A percentile compares a stretch with the other conserved stretches of the same genome.
These are phyloP conservation scores for Coemansia sp. DNA, from an alignment of 192 early-diverging fungal genomes.

Conservation along the genomic window DNA sequence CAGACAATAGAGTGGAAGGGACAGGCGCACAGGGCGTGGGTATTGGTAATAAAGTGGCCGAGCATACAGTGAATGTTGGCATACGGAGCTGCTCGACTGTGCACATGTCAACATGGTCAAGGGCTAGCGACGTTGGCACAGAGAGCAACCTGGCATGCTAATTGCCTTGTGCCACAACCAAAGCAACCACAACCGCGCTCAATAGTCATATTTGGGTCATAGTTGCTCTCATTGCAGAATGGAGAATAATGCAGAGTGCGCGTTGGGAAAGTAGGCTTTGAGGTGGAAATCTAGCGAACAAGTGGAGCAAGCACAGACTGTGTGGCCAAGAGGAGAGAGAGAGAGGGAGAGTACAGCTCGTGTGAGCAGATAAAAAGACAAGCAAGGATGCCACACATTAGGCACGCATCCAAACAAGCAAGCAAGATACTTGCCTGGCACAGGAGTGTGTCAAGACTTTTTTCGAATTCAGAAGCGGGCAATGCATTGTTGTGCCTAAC, in stretches of 20 bases:
- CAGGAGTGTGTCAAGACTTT: neutral
- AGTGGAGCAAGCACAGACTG: neutral
- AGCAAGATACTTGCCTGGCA: neutral
- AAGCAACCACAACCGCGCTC: neutral
- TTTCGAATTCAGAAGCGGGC: neutral
- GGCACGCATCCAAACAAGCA: neutral
- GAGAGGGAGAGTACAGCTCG: neutral
- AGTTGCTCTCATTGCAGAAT: neutral
- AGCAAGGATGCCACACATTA: neutral
- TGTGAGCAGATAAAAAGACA: neutral
- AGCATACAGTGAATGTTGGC: neutral
- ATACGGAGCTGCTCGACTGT: neutral
- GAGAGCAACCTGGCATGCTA: neutral
- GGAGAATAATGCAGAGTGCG: neutral
- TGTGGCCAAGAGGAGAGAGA: neutral
- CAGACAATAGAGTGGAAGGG: neutral
- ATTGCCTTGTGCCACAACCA: neutral
- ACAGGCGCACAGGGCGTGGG: neutral
- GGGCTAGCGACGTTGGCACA: neutral
- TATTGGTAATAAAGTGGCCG: neutral
- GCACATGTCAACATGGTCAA: neutral
- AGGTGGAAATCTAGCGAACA: neutral
- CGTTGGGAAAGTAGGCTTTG: neutral
- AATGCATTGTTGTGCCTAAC: neutral
- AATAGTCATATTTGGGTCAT: neutral